A percentile compares a stretch with the other conserved stretches of the same genome.
phyloP scores from a whole-genome alignment of 371 early-diverging fungal species.

The Actinomucor elegans region DNA sequence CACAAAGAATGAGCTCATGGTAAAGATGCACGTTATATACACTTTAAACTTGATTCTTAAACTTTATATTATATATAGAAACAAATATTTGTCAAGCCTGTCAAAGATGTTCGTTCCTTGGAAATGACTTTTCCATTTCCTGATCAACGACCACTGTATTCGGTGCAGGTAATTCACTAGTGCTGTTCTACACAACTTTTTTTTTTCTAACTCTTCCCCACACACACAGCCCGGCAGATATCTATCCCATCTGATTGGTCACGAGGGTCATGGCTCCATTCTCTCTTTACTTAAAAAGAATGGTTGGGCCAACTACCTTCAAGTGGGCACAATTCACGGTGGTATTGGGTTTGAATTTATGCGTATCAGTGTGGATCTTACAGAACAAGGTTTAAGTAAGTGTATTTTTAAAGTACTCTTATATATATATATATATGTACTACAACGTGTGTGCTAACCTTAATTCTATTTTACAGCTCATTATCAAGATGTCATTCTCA shows the following conservation, averaged over 20 bases:
- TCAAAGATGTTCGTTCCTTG: constrained; percentile 78
- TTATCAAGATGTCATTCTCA: constrained; percentile 73
- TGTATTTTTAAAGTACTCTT: constrained; percentile 3
- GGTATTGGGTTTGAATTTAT: constrained; percentile 81
- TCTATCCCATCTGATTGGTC: constrained; percentile 79
- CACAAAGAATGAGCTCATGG: constrained; percentile 70
- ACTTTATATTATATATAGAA: constrained; percentile 37
- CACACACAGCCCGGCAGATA: constrained; percentile 64
- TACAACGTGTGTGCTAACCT: neutral
- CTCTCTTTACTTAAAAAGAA: constrained; percentile 81
- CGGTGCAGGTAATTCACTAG: constrained; percentile 42
- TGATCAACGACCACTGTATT: constrained; percentile 63
- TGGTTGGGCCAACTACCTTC: constrained; percentile 84
- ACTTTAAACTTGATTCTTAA: neutral
- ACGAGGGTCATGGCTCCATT: constrained; percentile 85
- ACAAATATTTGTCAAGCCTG: constrained; percentile 77
- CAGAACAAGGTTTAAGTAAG: constrained; percentile 78
- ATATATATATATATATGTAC: constrained; percentile 3
- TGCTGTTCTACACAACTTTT: no score
- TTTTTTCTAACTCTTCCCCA: no score
- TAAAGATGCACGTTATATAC: constrained; percentile 10
- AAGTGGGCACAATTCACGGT: constrained; percentile 66
- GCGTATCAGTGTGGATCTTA: constrained; percentile 78
- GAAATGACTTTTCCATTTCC: constrained; percentile 89
- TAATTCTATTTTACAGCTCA: constrained; percentile 37